Evolutionary conservation across 2,329 filamentous ascomycete genomes (phyloP).

Genomic region (Metarhizium humberi): DNA sequence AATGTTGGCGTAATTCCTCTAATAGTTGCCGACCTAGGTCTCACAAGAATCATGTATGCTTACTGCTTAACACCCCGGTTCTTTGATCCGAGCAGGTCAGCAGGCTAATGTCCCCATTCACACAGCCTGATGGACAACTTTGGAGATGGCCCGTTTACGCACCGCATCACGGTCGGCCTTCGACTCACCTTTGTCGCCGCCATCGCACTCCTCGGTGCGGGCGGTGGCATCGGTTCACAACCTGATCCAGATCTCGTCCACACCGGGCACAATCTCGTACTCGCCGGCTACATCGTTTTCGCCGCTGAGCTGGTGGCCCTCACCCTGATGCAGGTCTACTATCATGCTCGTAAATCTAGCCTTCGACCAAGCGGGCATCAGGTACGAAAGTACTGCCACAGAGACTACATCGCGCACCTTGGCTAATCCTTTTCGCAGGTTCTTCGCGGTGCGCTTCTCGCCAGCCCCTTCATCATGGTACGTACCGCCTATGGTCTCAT

Average conservation of each 20-base stretch:
- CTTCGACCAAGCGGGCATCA: slow-evolving; percentile 10
- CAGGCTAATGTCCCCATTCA: neutral
- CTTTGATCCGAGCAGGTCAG: too few relatives aligned
- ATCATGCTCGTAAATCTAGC: slow-evolving; percentile 5
- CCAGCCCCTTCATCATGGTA: slow-evolving; percentile 13
- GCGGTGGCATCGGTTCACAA: slow-evolving; percentile 12
- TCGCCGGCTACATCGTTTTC: slow-evolving; percentile 15
- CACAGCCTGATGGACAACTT: slow-evolving; percentile 14
- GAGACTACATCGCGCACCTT: neutral
- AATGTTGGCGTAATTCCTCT: slow-evolving; percentile 20
- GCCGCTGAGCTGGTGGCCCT: slow-evolving; percentile 10
- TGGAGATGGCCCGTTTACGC: slow-evolving; percentile 11
- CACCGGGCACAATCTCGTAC: slow-evolving; percentile 10
- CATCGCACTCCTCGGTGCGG: slow-evolving; percentile 10
- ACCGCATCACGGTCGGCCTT: slow-evolving; percentile 8
- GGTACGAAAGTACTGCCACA: slow-evolving; percentile 1
- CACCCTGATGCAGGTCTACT: slow-evolving; percentile 10
- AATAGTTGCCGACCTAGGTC: slow-evolving; percentile 15
- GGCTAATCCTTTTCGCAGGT: slow-evolving; percentile 3
- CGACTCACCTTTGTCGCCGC: slow-evolving; percentile 11
- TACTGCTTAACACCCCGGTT: neutral
- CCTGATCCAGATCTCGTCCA: neutral
- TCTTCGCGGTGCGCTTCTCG: slow-evolving; percentile 10
- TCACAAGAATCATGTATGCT: slow-evolving; percentile 17
- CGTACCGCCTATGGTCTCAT: slow-evolving; percentile 14